Percentiles rank a stretch among this genome's conserved stretches.
These are phyloP conservation scores for Scenedesmus sp. DNA, from an alignment of 163 green algal genomes.

Conservation along the genomic window DNA sequence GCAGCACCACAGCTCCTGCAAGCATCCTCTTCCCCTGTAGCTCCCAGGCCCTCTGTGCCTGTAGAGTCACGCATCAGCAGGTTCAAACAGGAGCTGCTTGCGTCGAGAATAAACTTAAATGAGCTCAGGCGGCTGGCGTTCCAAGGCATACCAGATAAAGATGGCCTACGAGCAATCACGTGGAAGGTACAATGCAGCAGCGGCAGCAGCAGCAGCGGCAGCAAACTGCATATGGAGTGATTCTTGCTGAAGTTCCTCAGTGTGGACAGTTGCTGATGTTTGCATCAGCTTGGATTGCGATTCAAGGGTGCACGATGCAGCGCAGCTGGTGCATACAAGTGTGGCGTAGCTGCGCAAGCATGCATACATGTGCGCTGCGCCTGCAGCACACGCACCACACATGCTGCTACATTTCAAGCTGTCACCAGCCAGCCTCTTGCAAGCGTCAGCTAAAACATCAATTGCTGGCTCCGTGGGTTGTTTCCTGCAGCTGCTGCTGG, in stretches of 20 bases:
- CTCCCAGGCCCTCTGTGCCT: conserved; percentile 22
- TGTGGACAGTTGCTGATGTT: too few species aligned
- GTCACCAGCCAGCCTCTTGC: neutral
- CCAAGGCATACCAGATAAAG: conserved; percentile 63
- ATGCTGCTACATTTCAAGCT: neutral
- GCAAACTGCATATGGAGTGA: neutral
- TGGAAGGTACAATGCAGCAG: conserved; percentile 64
- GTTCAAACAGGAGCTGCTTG: conserved; percentile 62
- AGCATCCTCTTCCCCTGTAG: conserved; percentile 15
- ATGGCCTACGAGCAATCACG: conserved; percentile 59
- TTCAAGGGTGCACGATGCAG: too few species aligned
- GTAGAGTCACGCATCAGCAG: conserved; percentile 49
- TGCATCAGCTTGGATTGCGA: too few species aligned
- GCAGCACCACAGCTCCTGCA: conserved; percentile 25
- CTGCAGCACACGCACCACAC: neutral
- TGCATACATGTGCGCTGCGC: too few species aligned
- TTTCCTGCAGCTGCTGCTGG: conserved; percentile 65
- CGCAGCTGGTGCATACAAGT: too few species aligned
- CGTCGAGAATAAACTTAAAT: conserved; percentile 61
- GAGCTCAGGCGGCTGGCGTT: conserved; percentile 60
- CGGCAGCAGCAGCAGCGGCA: neutral
- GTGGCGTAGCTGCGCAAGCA: too few species aligned
- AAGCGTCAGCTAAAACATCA: neutral
- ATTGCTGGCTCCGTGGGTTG: neutral
- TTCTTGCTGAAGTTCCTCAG: too few species aligned